Evolutionary conservation across 1,284 basidiomycete species (phyloP).

Genomic region (Cryptococcus sp.): DNA sequence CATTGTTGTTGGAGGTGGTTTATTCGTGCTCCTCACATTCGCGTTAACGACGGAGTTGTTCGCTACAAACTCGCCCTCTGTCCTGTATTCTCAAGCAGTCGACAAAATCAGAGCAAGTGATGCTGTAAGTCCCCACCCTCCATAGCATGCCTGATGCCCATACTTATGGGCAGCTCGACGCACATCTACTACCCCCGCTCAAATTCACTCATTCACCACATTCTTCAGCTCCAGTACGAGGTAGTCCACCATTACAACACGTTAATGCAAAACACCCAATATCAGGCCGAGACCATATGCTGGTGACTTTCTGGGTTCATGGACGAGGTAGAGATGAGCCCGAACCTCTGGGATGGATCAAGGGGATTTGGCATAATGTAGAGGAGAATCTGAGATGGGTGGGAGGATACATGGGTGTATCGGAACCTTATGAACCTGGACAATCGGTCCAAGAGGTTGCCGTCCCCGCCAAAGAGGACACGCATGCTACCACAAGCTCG

Average conservation of each 20-base stretch:
- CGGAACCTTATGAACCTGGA: constrained; percentile 1
- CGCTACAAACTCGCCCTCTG: constrained; percentile 86
- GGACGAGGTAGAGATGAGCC: constrained; percentile 43
- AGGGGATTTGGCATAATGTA: constrained; percentile 9
- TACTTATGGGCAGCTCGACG: constrained; percentile 29
- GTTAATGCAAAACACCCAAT: constrained; percentile 35
- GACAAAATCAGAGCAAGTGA: constrained; percentile 72
- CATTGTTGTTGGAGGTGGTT: constrained; percentile 74
- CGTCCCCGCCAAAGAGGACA: background rate
- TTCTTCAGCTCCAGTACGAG: constrained; percentile 39
- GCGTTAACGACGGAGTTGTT: constrained; percentile 83
- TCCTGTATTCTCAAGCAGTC: constrained; percentile 80
- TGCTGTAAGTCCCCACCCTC: constrained; percentile 51
- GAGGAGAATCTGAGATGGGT: constrained; percentile 3
- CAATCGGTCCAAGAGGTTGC: background rate
- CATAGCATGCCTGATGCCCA: background rate
- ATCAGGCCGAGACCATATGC: constrained; percentile 43
- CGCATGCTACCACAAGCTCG: background rate
- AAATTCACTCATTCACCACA: constrained; percentile 46
- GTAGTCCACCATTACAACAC: constrained; percentile 38
- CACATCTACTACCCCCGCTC: constrained; percentile 45
- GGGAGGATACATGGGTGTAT: constrained; percentile 1
- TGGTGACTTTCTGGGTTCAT: constrained; percentile 47
- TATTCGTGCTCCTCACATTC: constrained; percentile 76
- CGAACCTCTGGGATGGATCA: constrained; percentile 30